A percentile compares a stretch with the other conserved stretches of the same genome.
phyloP scores from a whole-genome alignment of 2,329 filamentous ascomycete species.

The Fusarium compactum region DNA sequence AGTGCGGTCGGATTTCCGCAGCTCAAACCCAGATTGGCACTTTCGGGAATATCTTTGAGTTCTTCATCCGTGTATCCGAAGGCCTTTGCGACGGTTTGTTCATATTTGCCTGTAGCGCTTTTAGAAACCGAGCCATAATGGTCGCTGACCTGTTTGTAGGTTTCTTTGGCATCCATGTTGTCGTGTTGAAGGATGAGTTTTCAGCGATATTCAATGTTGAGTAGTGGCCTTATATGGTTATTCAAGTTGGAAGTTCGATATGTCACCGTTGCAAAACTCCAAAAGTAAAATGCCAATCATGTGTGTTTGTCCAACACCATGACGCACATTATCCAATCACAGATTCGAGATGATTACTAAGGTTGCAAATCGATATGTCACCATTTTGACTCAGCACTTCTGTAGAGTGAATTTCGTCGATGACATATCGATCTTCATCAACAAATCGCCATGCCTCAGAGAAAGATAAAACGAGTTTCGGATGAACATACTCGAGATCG shows the following conservation, averaged over 20 bases:
- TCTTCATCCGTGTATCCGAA: conserved; percentile 18
- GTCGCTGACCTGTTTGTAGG: background rate
- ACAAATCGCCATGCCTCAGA: background rate
- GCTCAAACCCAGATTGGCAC: conserved; percentile 5
- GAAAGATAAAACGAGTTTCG: background rate
- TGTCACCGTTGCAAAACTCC: background rate
- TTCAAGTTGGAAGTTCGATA: background rate
- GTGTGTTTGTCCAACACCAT: background rate
- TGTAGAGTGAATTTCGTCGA: too few species aligned
- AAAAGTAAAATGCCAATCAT: background rate
- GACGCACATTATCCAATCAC: background rate
- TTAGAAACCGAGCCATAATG: background rate
- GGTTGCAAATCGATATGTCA: background rate
- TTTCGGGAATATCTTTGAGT: background rate
- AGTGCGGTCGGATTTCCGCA: conserved; percentile 8
- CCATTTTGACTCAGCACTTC: background rate
- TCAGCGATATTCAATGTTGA: background rate
- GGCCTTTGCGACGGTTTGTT: conserved; percentile 1
- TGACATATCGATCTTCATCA: background rate
- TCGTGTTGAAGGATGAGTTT: too few species aligned
- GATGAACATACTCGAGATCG: background rate
- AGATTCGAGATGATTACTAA: background rate
- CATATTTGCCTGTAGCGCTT: background rate
- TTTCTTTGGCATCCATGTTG: background rate
- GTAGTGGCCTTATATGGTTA: background rate